Conservation (phyloP, 2,329 filamentous ascomycete genomes). For the Beauveria sp. region DNA sequence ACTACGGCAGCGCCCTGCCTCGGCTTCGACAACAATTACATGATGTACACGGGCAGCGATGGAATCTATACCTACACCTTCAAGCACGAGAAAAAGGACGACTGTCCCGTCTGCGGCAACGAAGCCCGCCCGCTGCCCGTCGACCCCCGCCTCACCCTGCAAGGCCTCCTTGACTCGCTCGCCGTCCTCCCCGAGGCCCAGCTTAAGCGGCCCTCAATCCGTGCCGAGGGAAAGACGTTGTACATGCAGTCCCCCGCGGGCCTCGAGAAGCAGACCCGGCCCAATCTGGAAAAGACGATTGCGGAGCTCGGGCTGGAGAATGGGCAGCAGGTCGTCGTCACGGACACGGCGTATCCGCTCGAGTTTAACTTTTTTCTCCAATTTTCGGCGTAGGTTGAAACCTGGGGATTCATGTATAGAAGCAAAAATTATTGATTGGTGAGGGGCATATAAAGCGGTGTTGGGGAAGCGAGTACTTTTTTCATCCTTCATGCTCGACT, state of each 20-base stretch:
- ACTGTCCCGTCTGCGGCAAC: constrained; percentile 91
- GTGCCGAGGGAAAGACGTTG: constrained; percentile 70
- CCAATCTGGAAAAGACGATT: constrained; percentile 74
- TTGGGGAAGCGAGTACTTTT: neutral
- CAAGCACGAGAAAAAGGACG: constrained; percentile 84
- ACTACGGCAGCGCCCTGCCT: constrained; percentile 75
- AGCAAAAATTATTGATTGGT: neutral
- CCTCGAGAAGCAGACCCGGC: constrained; percentile 75
- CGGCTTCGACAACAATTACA: constrained; percentile 79
- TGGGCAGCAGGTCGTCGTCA: constrained; percentile 85
- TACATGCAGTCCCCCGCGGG: constrained; percentile 82
- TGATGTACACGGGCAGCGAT: constrained; percentile 98
- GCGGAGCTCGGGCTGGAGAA: constrained; percentile 62
- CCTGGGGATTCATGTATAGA: neutral
- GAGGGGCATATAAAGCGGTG: neutral
- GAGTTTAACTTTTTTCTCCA: constrained; percentile 52
- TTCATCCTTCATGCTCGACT: neutral
- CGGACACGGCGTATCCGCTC: constrained; percentile 80
- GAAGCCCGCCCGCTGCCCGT: constrained; percentile 68
- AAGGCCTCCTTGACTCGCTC: constrained; percentile 78
- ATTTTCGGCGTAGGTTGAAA: constrained; percentile 28
- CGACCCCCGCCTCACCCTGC: constrained; percentile 63
- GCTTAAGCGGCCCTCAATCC: constrained; percentile 85
- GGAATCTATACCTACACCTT: constrained; percentile 97
- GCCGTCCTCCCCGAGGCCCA: constrained; percentile 81